These are phyloP conservation scores for Pseudogymnoascus sp. DNA, from an alignment of 2,329 filamentous ascomycete species.

Conservation along the genomic window DNA sequence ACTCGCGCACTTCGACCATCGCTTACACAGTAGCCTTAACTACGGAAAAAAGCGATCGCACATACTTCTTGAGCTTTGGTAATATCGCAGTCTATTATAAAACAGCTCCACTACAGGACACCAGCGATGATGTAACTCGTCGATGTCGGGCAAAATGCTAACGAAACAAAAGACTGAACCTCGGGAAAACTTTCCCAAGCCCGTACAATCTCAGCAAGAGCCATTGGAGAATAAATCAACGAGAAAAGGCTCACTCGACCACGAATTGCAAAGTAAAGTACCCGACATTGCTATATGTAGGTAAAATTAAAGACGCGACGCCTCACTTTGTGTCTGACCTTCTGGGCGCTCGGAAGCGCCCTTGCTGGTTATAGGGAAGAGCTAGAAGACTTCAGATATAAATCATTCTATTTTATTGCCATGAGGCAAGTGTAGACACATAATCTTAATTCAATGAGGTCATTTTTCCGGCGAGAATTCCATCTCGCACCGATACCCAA, in stretches of 20 bases:
- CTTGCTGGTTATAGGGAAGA: neutral
- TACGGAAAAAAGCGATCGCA: neutral
- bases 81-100: neutral
- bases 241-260: neutral
- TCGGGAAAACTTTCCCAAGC: neutral
- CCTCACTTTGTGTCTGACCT: neutral
- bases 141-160: neutral
- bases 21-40: neutral
- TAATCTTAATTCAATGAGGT: constrained; percentile 3
- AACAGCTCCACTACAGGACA: neutral
- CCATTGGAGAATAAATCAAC: neutral
- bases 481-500: neutral
- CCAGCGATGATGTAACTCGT: neutral
- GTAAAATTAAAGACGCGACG: neutral
- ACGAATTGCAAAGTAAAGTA: neutral
- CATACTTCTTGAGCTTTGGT: neutral
- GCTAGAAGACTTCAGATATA: neutral
- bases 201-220: neutral
- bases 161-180: neutral
- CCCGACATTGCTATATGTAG: neutral
- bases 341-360: neutral
- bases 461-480: constrained; percentile 1
- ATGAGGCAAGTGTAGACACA: neutral
- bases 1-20: neutral
- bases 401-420: neutral